A percentile compares a stretch with the other conserved stretches of the same genome.
These are phyloP conservation scores for Rachicladosporium sp. DNA, from an alignment of 2,329 filamentous ascomycete species.

Conservation along the genomic window DNA sequence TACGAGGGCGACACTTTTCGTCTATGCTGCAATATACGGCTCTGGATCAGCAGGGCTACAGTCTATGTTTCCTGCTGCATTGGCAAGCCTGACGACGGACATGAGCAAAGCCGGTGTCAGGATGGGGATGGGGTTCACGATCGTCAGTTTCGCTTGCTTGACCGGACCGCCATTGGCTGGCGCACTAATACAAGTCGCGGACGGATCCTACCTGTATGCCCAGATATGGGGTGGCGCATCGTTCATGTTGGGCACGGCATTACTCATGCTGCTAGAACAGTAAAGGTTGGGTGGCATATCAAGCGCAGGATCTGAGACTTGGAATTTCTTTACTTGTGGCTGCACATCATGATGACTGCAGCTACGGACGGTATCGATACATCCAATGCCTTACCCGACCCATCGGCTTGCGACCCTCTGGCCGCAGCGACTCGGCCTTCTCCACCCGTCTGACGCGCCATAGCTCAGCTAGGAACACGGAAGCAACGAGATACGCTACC, in stretches of 20 bases:
- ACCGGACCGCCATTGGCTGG: constrained; percentile 33
- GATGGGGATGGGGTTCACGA: constrained; percentile 36
- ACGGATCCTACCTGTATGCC: constrained; percentile 32
- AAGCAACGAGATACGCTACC: constrained; percentile 24
- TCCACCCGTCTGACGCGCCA: constrained; percentile 9
- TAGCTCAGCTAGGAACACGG: constrained; percentile 22
- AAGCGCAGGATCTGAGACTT: constrained; percentile 18
- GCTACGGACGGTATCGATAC: constrained; percentile 4
- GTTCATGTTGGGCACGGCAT: constrained; percentile 15
- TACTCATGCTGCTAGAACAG: constrained; percentile 18
- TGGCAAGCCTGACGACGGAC: constrained; percentile 34
- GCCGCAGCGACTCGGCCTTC: neutral
- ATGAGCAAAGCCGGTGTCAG: constrained; percentile 34
- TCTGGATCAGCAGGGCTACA: constrained; percentile 34
- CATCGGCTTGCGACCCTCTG: neutral
- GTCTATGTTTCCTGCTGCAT: constrained; percentile 31
- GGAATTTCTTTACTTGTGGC: no score
- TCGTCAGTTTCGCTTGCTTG: constrained; percentile 33
- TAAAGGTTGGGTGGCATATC: constrained; percentile 18
- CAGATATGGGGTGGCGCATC: constrained; percentile 32
- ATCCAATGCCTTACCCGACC: constrained; percentile 2
- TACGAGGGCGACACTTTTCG: constrained; percentile 26
- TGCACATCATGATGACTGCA: no score
- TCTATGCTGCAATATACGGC: constrained; percentile 34
- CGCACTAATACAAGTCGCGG: constrained; percentile 27